phyloP scores from a whole-genome alignment of 306 rosid genomes.

The Dalbergia cochinchinensis region DNA sequence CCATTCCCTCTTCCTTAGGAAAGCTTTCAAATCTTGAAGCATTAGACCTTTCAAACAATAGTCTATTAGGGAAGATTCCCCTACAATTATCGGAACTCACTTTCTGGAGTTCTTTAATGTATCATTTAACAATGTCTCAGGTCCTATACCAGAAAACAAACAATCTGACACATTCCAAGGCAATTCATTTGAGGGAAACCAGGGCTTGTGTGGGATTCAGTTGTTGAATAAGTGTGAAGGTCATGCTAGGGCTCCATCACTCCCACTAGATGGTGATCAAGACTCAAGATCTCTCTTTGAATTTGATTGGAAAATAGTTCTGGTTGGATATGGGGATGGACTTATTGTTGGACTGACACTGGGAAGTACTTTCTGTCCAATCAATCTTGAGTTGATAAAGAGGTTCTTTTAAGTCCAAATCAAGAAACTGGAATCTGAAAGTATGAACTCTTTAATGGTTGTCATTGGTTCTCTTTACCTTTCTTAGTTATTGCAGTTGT shows the following conservation, averaged over 20 bases:
- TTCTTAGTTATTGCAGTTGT: not conserved
- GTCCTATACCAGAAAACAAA: slow-evolving; percentile 21
- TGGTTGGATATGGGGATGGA: slow-evolving; percentile 43
- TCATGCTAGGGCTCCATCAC: not conserved
- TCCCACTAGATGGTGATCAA: slow-evolving; percentile 1
- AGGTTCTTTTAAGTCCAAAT: not conserved
- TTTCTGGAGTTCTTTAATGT: slow-evolving; percentile 36
- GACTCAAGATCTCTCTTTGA: not conserved
- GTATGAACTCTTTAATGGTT: not conserved
- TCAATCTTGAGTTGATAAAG: not conserved
- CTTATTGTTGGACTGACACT: slow-evolving; percentile 23
- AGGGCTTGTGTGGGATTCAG: slow-evolving; percentile 23
- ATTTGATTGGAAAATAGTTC: not conserved
- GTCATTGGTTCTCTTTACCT: not conserved
- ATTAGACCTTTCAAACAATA: slow-evolving; percentile 37
- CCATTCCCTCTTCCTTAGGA: no score
- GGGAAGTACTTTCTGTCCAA: slow-evolving; percentile 10
- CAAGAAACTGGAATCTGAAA: not conserved
- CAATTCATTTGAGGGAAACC: slow-evolving; percentile 25
- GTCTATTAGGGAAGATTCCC: slow-evolving; percentile 27
- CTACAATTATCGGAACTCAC: slow-evolving; percentile 16
- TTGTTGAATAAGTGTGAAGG: slow-evolving; percentile 19
- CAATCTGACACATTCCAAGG: slow-evolving; percentile 23
- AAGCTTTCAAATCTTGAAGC: slow-evolving; percentile 11
- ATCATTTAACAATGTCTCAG: slow-evolving; percentile 22